Percentiles rank a stretch among this genome's conserved stretches.
phyloP scores from a whole-genome alignment of 345 rosid genomes.

The Atalantia buxifolia region DNA sequence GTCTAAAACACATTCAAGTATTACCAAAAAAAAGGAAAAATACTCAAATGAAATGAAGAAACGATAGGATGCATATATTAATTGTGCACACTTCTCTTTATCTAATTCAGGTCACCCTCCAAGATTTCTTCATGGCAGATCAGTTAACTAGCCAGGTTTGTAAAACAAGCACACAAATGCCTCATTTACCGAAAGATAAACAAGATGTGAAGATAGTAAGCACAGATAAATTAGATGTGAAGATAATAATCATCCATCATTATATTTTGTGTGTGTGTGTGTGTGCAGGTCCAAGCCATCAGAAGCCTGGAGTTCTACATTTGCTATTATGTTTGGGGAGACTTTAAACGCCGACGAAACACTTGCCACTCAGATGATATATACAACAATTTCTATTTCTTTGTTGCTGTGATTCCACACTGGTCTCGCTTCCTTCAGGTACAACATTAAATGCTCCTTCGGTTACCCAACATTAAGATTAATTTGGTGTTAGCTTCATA shows the following conservation, averaged over 20 bases:
- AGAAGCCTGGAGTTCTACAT: conserved; percentile 69
- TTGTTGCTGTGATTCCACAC: conserved; percentile 60
- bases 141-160: conserved; percentile 56
- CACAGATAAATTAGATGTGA: too few species aligned
- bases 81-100: too few species aligned
- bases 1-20: background rate
- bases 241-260: too few species aligned
- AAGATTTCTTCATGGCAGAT: conserved; percentile 74
- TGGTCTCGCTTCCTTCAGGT: conserved; percentile 65
- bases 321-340: conserved; percentile 78
- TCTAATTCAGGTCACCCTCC: conserved; percentile 46
- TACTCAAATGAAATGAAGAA: background rate
- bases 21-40: background rate
- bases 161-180: too few species aligned
- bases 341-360: conserved; percentile 35
- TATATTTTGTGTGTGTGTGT: too few species aligned
- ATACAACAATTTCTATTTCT: conserved; percentile 45
- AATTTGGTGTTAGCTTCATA: too few species aligned
- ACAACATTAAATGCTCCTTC: too few species aligned
- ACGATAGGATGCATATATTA: too few species aligned
- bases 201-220: too few species aligned
- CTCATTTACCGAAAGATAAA: too few species aligned
- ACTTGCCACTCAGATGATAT: conserved; percentile 28
- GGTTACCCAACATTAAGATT: too few species aligned
- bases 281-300: conserved; percentile 46